Base-by-base conservation (phyloP, 345 rosid genomes). In the Citrus reticulata region DNA sequence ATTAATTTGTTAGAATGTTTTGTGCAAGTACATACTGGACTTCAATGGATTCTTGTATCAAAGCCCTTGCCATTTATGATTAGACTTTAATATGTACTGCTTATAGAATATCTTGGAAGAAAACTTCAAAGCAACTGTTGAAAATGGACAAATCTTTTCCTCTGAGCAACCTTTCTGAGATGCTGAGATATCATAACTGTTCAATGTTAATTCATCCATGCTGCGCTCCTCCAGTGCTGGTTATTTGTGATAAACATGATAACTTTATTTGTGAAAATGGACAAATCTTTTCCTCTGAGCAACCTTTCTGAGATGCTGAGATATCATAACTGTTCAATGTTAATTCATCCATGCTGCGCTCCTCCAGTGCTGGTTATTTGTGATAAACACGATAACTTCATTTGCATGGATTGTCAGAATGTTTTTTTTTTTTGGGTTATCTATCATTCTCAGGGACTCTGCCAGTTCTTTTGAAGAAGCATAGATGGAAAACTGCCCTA, bases 1-100 rank as follows among this genome's bases (percentile, higher is more conserved):
- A 42, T 46, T 55, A 13, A 13, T 66, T 68, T 68, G 22, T 69
- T 29, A 58, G 13, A 20, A 49, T 70, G 39, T 67, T 81, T 51
- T 57, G 22, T 79, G 64, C 64, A 70, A 75, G 76, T 32, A 46
- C 68, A 68, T 30, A 25, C 73, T 37, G 51, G 46, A 54, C n/a
- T 57, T 76, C 24, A 34, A 7, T 66, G 7, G 10, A n/a, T n/a
- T n/a, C 19, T 65, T 62, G 22, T 20, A 22, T 62, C 69, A 40
- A 63, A 22, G 6, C 29, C 69, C 46, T 35, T 7, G 69, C 29
- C 32, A 14, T 34, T 29, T 76, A 29, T 63, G 40, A 63, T 75
- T 27, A 34, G 17, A 40, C 25, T 24, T 6, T 30, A 32, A 24
- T 24, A 59, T 14, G 22, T 27, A 27, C 24, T 16, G 20, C 22